Conservation (phyloP, 1,284 basidiomycete species). For the Rhodotorula sp. region DNA sequence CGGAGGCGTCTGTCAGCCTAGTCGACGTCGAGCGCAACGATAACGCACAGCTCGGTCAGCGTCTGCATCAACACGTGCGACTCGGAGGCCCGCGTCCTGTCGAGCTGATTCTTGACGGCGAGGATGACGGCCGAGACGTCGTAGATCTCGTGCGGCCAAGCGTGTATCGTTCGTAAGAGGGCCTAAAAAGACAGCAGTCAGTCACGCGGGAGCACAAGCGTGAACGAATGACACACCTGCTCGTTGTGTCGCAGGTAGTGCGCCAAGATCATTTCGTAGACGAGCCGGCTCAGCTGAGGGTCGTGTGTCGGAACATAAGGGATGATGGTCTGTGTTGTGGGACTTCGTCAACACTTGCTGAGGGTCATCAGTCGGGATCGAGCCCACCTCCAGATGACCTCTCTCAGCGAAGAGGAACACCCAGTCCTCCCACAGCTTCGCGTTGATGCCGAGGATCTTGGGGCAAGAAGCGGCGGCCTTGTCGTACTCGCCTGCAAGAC, state of each 20-base stretch:
- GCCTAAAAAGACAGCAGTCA: conserved; percentile 53
- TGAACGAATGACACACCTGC: conserved; percentile 54
- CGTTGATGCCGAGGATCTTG: conserved; percentile 77
- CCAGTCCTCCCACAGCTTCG: conserved; percentile 88
- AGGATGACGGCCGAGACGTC: conserved; percentile 81
- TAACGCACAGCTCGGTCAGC: conserved; percentile 76
- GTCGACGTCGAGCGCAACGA: not conserved
- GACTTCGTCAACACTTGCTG: not conserved
- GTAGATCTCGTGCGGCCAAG: conserved; percentile 90
- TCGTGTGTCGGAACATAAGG: conserved; percentile 80
- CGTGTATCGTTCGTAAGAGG: conserved; percentile 71
- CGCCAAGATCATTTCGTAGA: conserved; percentile 93
- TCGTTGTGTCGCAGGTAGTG: conserved; percentile 79
- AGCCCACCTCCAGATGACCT: conserved; percentile 68
- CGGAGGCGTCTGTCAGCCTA: not conserved
- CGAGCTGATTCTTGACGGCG: conserved; percentile 78
- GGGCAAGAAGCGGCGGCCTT: conserved; percentile 84
- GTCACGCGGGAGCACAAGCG: not conserved
- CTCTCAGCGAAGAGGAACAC: conserved; percentile 87
- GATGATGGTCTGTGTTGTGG: conserved; percentile 65
- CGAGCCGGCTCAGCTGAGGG: conserved; percentile 74
- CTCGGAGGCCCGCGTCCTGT: conserved; percentile 54
- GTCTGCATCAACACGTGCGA: conserved; percentile 78
- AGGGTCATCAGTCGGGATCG: not conserved
- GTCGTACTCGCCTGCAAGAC: conserved; percentile 64